Percentiles rank a stretch among this genome's conserved stretches.
Evolutionary conservation across 192 early-diverging fungal genomes (phyloP).

Genomic region (Backusella psychrophila): DNA sequence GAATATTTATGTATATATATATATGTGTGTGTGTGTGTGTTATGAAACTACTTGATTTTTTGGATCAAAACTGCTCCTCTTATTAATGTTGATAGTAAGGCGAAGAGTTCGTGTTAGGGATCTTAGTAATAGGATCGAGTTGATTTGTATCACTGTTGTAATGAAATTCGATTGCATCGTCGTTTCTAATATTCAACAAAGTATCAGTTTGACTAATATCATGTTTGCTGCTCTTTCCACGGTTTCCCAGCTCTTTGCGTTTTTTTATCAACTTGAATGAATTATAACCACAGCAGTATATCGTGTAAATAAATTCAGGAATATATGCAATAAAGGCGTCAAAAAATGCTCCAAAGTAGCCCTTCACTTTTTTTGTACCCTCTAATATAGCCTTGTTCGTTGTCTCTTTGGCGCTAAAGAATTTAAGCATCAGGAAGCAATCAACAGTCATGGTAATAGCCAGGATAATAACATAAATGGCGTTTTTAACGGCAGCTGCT

Average conservation of each 20-base stretch:
- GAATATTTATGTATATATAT: too few species aligned
- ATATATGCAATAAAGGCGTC: conserved; percentile 31
- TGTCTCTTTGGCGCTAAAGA: conserved; percentile 1
- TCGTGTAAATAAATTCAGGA: conserved; percentile 27
- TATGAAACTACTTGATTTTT: too few species aligned
- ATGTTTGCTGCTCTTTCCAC: background rate
- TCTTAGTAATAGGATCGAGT: too few species aligned
- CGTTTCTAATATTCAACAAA: background rate
- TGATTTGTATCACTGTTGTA: too few species aligned
- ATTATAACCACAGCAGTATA: conserved; percentile 24
- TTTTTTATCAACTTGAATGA: conserved; percentile 25
- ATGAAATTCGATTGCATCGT: background rate
- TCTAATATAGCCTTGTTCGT: background rate
- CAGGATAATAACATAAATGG: conserved; percentile 18
- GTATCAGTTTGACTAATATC: background rate
- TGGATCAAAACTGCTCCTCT: too few species aligned
- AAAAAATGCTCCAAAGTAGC: conserved; percentile 15
- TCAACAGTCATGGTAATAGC: conserved; percentile 19
- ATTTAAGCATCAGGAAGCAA: conserved; percentile 22
- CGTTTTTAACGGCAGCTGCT: conserved; percentile 20
- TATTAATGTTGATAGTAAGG: too few species aligned
- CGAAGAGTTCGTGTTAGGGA: too few species aligned
- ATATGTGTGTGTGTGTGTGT: too few species aligned
- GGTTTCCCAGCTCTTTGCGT: conserved; percentile 13
- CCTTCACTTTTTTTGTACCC: background rate